Evolutionary conservation across 805 yeast species (phyloP).

Genomic region (Candida boidinii): DNA sequence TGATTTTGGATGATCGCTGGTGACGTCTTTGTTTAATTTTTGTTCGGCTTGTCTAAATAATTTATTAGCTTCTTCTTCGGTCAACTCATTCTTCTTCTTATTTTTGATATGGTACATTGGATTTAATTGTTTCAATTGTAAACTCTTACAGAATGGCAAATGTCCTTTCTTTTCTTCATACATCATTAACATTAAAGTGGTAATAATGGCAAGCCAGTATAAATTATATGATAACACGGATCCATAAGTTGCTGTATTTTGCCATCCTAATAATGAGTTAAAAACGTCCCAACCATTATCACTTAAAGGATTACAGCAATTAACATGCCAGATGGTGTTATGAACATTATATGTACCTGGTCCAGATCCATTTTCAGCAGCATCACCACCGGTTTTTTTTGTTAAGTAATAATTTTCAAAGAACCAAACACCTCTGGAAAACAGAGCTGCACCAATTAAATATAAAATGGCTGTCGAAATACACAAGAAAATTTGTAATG

Average conservation of each 20-base stretch:
- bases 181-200: conserved; percentile 50
- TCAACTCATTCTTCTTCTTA: conserved; percentile 52
- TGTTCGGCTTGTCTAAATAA: conserved; percentile 42
- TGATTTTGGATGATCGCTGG: no score
- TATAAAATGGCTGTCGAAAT: conserved; percentile 84
- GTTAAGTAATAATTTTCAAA: conserved; percentile 66
- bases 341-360: conserved; percentile 88
- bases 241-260: conserved; percentile 90
- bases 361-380: conserved; percentile 86
- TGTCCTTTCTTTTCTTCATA: conserved; percentile 82
- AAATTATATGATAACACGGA: conserved; percentile 82
- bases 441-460: conserved; percentile 85
- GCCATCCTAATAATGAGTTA: conserved; percentile 95
- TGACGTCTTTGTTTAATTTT: no score
- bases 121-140: conserved; percentile 44
- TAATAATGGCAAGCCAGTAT: conserved; percentile 73
- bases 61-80: conserved; percentile 41
- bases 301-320: conserved; percentile 91
- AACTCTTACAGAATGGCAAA: conserved; percentile 55
- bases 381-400: conserved; percentile 82
- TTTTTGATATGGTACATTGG: conserved; percentile 68
- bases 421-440: conserved; percentile 89
- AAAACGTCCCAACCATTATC: conserved; percentile 97
- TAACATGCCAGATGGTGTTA: conserved; percentile 87
- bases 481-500: conserved; percentile 83